Evolutionary conservation across 192 early-diverging fungal species (phyloP).

Genomic region (Glomus cerebriforme): DNA sequence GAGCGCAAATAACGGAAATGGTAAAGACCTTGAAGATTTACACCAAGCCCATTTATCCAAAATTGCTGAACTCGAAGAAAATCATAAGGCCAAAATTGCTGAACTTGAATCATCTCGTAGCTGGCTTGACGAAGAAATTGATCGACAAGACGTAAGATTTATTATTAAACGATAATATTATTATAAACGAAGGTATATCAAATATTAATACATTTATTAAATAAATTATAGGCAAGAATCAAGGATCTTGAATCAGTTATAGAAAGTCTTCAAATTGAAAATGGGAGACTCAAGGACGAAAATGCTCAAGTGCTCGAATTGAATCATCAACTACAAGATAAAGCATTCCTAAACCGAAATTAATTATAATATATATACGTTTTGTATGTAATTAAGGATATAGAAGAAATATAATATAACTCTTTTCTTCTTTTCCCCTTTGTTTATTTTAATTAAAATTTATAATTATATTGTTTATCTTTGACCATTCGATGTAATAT

Average conservation of each 20-base stretch:
- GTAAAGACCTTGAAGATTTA: slow-evolving; percentile 24
- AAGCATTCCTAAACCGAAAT: not conserved
- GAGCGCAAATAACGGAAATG: not conserved
- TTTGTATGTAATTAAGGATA: not conserved
- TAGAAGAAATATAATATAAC: slow-evolving; percentile 4
- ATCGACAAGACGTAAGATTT: slow-evolving; percentile 39
- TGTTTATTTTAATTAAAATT: slow-evolving; percentile 2
- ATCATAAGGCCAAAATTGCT: slow-evolving; percentile 30
- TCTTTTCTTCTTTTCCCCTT: not conserved
- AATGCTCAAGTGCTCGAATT: slow-evolving; percentile 7
- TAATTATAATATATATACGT: not conserved
- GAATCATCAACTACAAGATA: slow-evolving; percentile 13
- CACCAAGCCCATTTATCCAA: slow-evolving; percentile 7
- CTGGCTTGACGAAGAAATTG: slow-evolving; percentile 44
- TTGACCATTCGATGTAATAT: too few species aligned
- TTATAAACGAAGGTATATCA: not conserved
- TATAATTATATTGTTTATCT: not conserved
- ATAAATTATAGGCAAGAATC: not conserved
- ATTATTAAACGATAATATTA: not conserved
- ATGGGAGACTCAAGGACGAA: not conserved
- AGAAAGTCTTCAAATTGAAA: slow-evolving; percentile 11
- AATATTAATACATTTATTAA: not conserved
- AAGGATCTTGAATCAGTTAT: too few species aligned
- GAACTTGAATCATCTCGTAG: not conserved
- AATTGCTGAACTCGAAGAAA: slow-evolving; percentile 34